Evolutionary conservation across 2,329 filamentous ascomycete genomes (phyloP).

Genomic region (Monosporascus ibericus): DNA sequence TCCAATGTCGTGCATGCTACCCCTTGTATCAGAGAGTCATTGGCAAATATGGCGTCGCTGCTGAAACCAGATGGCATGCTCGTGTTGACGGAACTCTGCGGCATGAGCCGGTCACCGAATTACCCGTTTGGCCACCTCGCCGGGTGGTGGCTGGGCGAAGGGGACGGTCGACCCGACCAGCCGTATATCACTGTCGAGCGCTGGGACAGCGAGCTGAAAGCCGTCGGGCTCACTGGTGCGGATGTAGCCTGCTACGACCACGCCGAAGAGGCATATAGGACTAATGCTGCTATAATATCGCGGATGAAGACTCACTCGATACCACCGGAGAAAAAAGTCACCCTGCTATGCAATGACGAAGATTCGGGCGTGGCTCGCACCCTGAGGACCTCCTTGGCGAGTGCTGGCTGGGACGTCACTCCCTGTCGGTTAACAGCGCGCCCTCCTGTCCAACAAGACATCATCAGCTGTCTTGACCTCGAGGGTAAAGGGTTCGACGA

Average conservation of each 20-base stretch:
- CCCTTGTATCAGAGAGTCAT: constrained; percentile 11
- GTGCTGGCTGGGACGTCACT: constrained; percentile 11
- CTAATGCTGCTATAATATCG: constrained; percentile 15
- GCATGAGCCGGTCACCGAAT: constrained; percentile 19
- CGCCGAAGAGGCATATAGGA: constrained; percentile 12
- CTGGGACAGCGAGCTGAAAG: constrained; percentile 23
- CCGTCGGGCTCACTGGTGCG: constrained; percentile 20
- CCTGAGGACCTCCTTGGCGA: constrained; percentile 6
- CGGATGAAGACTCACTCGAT: constrained; percentile 1
- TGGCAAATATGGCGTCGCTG: constrained; percentile 18
- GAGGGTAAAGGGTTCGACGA: constrained; percentile 21
- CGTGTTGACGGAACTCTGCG: constrained; percentile 22
- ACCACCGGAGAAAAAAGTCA: constrained; percentile 4
- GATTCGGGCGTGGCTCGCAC: constrained; percentile 4
- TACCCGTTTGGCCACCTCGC: constrained; percentile 26
- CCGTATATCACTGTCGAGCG: constrained; percentile 20
- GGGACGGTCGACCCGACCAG: constrained; percentile 20
- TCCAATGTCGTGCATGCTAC: constrained; percentile 25
- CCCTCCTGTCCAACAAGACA: constrained; percentile 13
- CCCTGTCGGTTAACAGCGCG: constrained; percentile 9
- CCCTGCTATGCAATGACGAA: constrained; percentile 8
- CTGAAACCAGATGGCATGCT: constrained; percentile 27
- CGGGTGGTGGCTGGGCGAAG: constrained; percentile 31
- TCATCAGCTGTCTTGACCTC: constrained; percentile 22
- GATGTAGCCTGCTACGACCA: constrained; percentile 13